Evolutionary conservation across 2,329 filamentous ascomycete genomes (phyloP).

Genomic region (Scolecobasidium constrictum): DNA sequence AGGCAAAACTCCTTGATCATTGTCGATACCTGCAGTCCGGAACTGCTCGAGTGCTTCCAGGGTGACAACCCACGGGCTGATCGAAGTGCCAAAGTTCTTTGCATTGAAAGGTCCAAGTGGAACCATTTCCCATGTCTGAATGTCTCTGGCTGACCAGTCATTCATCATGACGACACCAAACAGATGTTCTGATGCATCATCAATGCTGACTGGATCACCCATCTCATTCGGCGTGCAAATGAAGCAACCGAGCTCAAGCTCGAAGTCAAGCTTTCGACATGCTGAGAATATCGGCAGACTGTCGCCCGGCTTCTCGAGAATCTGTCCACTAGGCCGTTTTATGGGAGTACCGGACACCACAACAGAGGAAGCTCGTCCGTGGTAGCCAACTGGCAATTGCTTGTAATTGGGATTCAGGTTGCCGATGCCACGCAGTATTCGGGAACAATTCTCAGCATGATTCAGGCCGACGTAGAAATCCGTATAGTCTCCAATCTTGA

Average conservation of each 20-base stretch:
- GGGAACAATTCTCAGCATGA: constrained; percentile 64
- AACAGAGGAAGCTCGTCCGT: constrained; percentile 65
- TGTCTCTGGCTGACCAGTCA: constrained; percentile 60
- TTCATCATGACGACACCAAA: constrained; percentile 79
- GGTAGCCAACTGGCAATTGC: constrained; percentile 72
- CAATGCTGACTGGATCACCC: constrained; percentile 52
- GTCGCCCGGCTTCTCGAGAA: constrained; percentile 53
- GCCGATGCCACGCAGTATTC: constrained; percentile 59
- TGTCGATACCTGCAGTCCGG: constrained; percentile 42
- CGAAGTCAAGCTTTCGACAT: constrained; percentile 61
- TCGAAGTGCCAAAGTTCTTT: constrained; percentile 74
- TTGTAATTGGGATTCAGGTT: constrained; percentile 74
- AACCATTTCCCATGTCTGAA: constrained; percentile 72
- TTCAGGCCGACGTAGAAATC: constrained; percentile 77
- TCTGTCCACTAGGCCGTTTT: constrained; percentile 64
- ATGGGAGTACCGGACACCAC: constrained; percentile 66
- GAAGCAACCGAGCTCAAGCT: constrained; percentile 71
- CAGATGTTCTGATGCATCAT: constrained; percentile 56
- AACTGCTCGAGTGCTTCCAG: constrained; percentile 66
- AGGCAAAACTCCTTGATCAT: constrained; percentile 44
- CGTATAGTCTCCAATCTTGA: constrained; percentile 73
- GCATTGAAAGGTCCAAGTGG: constrained; percentile 72
- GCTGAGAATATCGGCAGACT: constrained; percentile 54
- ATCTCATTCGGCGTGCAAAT: constrained; percentile 54
- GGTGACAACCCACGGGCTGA: constrained; percentile 70